Percentiles rank a stretch among this genome's conserved stretches.
Conservation (phyloP, 208 protist species). For the Strigomonas galati region DNA sequence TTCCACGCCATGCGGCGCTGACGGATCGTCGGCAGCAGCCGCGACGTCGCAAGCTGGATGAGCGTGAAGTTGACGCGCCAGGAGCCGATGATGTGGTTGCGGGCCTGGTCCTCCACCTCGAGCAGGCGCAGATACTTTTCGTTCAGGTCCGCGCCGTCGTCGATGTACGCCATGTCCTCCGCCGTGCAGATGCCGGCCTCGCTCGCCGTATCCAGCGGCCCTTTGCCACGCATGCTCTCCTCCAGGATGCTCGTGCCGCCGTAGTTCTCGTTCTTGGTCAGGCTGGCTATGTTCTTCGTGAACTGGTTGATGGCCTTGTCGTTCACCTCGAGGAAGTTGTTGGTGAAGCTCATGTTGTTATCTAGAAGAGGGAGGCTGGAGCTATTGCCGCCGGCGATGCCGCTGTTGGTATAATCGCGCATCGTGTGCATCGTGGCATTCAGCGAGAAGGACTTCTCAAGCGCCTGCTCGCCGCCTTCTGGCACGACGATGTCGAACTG, state of each 20-base stretch:
- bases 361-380: slow-evolving; percentile 15
- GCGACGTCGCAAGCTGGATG: slow-evolving; percentile 42
- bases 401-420: slow-evolving; percentile 29
- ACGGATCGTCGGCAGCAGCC: slow-evolving; percentile 73
- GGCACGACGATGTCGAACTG: slow-evolving; percentile 60
- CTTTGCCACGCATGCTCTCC: slow-evolving; percentile 32
- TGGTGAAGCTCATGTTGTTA: slow-evolving; percentile 69
- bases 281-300: slow-evolving; percentile 37
- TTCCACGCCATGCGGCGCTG: slow-evolving; percentile 31
- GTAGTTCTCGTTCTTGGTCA: slow-evolving; percentile 22
- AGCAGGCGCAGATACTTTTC: slow-evolving; percentile 50
- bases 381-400: slow-evolving; percentile 15
- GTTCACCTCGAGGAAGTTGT: slow-evolving; percentile 61
- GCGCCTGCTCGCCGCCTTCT: slow-evolving; percentile 9
- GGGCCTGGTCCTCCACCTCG: slow-evolving; percentile 57
- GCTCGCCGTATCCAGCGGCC: not conserved
- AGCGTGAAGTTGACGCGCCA: slow-evolving; percentile 60
- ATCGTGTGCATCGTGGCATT: slow-evolving; percentile 57
- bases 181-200: slow-evolving; percentile 4
- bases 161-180: slow-evolving; percentile 51
- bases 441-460: slow-evolving; percentile 21
- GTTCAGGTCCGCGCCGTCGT: slow-evolving; percentile 24
- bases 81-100: slow-evolving; percentile 55
- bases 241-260: slow-evolving; percentile 38
- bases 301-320: slow-evolving; percentile 44